A percentile compares a stretch with the other conserved stretches of the same genome.
phyloP scores from a whole-genome alignment of 371 early-diverging fungal genomes.

The Mucor saturninus region DNA sequence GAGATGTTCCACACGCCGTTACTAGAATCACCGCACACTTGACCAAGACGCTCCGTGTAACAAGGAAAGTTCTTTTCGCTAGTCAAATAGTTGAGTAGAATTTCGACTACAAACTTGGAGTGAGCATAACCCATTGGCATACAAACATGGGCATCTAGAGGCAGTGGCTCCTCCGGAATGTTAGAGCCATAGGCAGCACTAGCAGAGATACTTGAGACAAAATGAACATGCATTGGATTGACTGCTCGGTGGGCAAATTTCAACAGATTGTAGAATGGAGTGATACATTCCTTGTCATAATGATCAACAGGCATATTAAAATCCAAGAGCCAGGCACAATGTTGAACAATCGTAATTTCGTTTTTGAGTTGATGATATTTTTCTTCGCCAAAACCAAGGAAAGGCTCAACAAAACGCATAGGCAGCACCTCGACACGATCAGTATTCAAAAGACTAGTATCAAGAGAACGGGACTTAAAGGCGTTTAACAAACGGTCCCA shows the following conservation, averaged over 20 bases:
- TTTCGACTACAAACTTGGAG: slow-evolving; percentile 49
- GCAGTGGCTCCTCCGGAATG: slow-evolving; percentile 33
- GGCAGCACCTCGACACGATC: slow-evolving; percentile 22
- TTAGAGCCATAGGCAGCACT: slow-evolving; percentile 13
- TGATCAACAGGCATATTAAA: slow-evolving; percentile 38
- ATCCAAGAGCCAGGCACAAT: slow-evolving; percentile 43
- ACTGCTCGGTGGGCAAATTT: slow-evolving; percentile 36
- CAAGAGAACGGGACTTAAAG: slow-evolving; percentile 32
- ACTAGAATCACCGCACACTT: slow-evolving; percentile 43
- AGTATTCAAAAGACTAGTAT: slow-evolving; percentile 11
- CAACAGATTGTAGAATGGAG: slow-evolving; percentile 40
- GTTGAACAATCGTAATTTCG: slow-evolving; percentile 39
- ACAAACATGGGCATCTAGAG: slow-evolving; percentile 33
- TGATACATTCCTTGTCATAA: slow-evolving; percentile 41
- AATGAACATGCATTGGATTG: slow-evolving; percentile 44
- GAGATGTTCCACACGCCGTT: slow-evolving; percentile 50
- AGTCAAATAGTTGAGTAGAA: slow-evolving; percentile 34
- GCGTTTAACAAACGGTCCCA: slow-evolving; percentile 26
- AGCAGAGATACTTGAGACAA: slow-evolving; percentile 41
- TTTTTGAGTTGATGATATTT: slow-evolving; percentile 27
- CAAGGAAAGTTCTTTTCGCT: slow-evolving; percentile 40
- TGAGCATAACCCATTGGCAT: slow-evolving; percentile 52
- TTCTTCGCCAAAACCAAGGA: slow-evolving; percentile 32
- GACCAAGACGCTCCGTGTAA: slow-evolving; percentile 46
- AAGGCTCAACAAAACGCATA: slow-evolving; percentile 26